phyloP scores from a whole-genome alignment of 1,284 basidiomycete genomes.

The Sporisorium sorghi region DNA sequence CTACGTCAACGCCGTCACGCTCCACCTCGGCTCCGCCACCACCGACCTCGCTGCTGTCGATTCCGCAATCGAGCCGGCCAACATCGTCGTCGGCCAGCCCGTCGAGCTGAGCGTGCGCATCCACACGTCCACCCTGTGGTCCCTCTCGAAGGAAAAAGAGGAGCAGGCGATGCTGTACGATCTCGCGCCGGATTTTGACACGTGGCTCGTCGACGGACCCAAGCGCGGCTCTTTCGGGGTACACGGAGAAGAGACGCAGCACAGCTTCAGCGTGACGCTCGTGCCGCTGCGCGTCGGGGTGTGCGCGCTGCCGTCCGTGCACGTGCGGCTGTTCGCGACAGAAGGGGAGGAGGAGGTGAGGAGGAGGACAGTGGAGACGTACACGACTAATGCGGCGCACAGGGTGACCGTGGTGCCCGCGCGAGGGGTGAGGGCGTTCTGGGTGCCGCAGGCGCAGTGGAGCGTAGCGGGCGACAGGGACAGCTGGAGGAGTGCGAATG shows the following conservation, averaged over 20 bases:
- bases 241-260: background rate
- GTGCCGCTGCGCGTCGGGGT: conserved; percentile 52
- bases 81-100: conserved; percentile 44
- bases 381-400: conserved; percentile 42
- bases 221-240: conserved; percentile 46
- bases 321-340: conserved; percentile 10
- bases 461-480: conserved; percentile 2
- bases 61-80: background rate
- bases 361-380: conserved; percentile 49
- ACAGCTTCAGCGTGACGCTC: conserved; percentile 35
- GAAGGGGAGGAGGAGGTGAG: background rate
- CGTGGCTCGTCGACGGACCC: conserved; percentile 59
- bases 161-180: conserved; percentile 55
- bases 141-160: background rate
- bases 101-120: conserved; percentile 35
- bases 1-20: conserved; percentile 48
- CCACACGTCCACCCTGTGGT: conserved; percentile 35
- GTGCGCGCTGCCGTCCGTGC: conserved; percentile 7
- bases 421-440: conserved; percentile 26
- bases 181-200: conserved; percentile 54
- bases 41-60: too few species aligned
- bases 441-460: conserved; percentile 13
- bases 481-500: conserved; percentile 9
- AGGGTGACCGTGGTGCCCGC: conserved; percentile 41
- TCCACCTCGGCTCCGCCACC: conserved; percentile 6